Evolutionary conservation across 306 rosid species (phyloP).

Genomic region (Lathyrus aphaca): DNA sequence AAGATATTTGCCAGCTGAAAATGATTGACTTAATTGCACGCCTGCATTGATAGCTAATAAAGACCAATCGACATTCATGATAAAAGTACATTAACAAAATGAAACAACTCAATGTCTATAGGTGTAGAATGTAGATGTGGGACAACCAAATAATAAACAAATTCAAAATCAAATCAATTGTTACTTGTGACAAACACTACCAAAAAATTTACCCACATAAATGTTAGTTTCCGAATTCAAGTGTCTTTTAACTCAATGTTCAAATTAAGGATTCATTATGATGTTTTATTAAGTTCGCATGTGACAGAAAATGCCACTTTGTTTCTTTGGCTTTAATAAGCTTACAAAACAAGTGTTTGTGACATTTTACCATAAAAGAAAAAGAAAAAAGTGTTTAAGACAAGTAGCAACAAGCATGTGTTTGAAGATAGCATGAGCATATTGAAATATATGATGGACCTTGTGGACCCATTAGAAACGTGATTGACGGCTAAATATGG

Average conservation of each 20-base stretch:
- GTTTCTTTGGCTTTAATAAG: background rate
- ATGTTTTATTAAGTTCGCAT: background rate
- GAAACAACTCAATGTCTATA: background rate
- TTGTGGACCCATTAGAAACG: constrained; percentile 41
- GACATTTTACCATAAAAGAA: background rate
- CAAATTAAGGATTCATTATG: background rate
- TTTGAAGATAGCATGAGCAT: background rate
- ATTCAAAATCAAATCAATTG: background rate
- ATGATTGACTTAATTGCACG: background rate
- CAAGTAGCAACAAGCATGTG: background rate
- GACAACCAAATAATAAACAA: background rate
- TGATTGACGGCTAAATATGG: constrained; percentile 49
- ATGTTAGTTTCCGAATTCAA: no score
- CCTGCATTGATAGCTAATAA: background rate
- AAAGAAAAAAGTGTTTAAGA: background rate
- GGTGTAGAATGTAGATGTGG: background rate
- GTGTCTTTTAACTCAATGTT: background rate
- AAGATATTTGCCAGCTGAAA: background rate
- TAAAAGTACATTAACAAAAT: background rate
- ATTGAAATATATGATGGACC: constrained; percentile 3
- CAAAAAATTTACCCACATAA: no score
- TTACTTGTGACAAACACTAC: background rate
- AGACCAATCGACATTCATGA: background rate
- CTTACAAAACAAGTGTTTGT: background rate
- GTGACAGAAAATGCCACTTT: background rate